Evolutionary conservation across 345 rosid genomes (phyloP).

Genomic region (Noccaea caerulescens): DNA sequence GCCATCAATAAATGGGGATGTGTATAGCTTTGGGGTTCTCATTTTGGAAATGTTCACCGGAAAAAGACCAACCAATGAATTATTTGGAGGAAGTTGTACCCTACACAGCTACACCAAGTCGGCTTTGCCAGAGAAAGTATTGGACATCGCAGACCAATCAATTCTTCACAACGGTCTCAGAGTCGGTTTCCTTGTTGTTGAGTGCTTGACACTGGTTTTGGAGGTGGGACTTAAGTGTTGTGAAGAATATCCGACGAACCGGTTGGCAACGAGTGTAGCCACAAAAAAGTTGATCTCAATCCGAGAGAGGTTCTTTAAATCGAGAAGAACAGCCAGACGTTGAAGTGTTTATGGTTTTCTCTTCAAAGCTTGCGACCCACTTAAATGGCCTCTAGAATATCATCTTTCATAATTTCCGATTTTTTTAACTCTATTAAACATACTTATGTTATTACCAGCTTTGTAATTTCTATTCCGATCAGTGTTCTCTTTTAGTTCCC

Average conservation of each 20-base stretch:
- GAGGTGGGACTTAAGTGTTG: slow-evolving; percentile 38
- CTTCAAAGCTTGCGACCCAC: background rate
- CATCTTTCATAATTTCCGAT: too few species aligned
- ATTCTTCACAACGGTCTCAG: slow-evolving; percentile 5
- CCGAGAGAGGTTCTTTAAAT: slow-evolving; percentile 7
- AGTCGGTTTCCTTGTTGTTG: background rate
- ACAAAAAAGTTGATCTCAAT: slow-evolving; percentile 22
- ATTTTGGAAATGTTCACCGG: slow-evolving; percentile 12
- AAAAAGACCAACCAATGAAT: slow-evolving; percentile 36
- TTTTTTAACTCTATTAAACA: too few species aligned
- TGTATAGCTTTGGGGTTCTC: slow-evolving; percentile 17
- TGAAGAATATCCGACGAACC: slow-evolving; percentile 19
- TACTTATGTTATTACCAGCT: too few species aligned
- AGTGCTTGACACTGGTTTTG: slow-evolving; percentile 19
- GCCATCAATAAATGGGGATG: slow-evolving; percentile 29
- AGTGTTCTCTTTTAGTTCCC: too few species aligned
- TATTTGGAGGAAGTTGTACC: slow-evolving; percentile 31
- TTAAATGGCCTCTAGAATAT: background rate
- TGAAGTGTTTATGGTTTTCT: slow-evolving; percentile 4
- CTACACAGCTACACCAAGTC: slow-evolving; percentile 23
- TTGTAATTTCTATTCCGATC: too few species aligned
- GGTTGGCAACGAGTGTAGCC: slow-evolving; percentile 19
- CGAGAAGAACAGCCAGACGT: background rate
- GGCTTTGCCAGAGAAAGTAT: slow-evolving; percentile 16
- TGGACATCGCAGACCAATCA: slow-evolving; percentile 24